phyloP scores from a whole-genome alignment of 1,284 basidiomycete genomes.

The Boletellus deceptivus region DNA sequence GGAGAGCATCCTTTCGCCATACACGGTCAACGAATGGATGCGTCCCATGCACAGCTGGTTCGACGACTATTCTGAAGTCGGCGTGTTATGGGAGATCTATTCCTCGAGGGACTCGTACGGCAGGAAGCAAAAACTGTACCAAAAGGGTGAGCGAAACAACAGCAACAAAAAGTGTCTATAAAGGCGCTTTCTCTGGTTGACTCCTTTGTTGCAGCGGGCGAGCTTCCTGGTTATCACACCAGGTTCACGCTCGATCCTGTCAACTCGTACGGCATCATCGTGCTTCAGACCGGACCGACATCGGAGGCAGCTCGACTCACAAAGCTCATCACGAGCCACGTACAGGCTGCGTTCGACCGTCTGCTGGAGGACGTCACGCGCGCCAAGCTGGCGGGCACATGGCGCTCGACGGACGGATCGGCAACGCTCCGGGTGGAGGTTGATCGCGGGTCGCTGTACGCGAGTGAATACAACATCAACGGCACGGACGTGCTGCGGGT shows the following conservation, averaged over 20 bases:
- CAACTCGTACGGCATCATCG: constrained; percentile 46
- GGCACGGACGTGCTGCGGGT: constrained; percentile 22
- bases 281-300: constrained; percentile 44
- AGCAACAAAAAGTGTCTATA: not conserved
- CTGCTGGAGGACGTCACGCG: constrained; percentile 28
- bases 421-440: constrained; percentile 17
- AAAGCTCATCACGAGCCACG: constrained; percentile 36
- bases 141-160: constrained; percentile 26
- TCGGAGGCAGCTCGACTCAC: constrained; percentile 38
- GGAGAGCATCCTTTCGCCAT: constrained; percentile 37
- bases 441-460: constrained; percentile 24
- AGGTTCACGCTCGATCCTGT: constrained; percentile 45
- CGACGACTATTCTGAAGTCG: constrained; percentile 42
- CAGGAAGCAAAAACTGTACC: constrained; percentile 38
- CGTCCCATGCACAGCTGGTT: constrained; percentile 41
- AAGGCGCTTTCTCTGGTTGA: constrained; percentile 3
- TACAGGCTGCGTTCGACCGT: constrained; percentile 42
- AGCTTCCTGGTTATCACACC: constrained; percentile 44
- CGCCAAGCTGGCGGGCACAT: constrained; percentile 15
- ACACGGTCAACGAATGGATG: constrained; percentile 44
- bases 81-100: constrained; percentile 51
- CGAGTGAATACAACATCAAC: constrained; percentile 20
- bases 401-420: constrained; percentile 18
- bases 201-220: constrained; percentile 37
- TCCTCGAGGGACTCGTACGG: constrained; percentile 34